Evolutionary conservation across 176 grass and related monocot species (phyloP).

Genomic region (Oryza meridionalis): DNA sequence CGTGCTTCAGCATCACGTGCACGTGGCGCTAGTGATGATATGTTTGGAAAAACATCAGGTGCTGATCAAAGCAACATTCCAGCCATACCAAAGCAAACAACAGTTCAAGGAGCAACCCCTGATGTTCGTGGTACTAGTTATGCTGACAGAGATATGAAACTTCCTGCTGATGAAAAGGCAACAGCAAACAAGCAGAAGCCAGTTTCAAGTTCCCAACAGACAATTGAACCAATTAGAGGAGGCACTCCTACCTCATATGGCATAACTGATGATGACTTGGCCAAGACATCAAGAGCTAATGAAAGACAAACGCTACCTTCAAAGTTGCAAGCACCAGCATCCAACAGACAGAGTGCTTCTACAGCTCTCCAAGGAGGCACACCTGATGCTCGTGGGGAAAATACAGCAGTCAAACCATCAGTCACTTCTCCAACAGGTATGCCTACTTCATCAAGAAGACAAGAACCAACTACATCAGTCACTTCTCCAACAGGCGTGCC

Average conservation of each 20-base stretch:
- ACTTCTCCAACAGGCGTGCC: neutral
- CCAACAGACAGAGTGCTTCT: neutral
- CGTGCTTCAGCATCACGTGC: conserved; percentile 18
- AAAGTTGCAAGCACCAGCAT: conserved; percentile 33
- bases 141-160: neutral
- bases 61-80: neutral
- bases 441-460: conserved; percentile 3
- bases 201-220: conserved; percentile 31
- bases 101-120: neutral
- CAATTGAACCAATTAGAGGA: conserved; percentile 15
- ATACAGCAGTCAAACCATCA: neutral
- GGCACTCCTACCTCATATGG: neutral
- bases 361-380: neutral
- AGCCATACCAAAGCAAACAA: conserved; percentile 7
- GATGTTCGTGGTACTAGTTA: conserved; percentile 2
- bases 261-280: conserved; percentile 8
- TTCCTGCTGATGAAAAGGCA: neutral
- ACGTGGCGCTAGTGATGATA: neutral
- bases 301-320: conserved; percentile 11
- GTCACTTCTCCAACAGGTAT: neutral
- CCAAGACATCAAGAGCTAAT: conserved; percentile 13
- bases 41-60: neutral
- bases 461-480: neutral
- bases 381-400: conserved; percentile 20
- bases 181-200: neutral